A percentile compares a stretch with the other conserved stretches of the same genome.
These are phyloP conservation scores for Kazachstania sp. DNA, from an alignment of 1,139 yeast genomes.

Conservation along the genomic window DNA sequence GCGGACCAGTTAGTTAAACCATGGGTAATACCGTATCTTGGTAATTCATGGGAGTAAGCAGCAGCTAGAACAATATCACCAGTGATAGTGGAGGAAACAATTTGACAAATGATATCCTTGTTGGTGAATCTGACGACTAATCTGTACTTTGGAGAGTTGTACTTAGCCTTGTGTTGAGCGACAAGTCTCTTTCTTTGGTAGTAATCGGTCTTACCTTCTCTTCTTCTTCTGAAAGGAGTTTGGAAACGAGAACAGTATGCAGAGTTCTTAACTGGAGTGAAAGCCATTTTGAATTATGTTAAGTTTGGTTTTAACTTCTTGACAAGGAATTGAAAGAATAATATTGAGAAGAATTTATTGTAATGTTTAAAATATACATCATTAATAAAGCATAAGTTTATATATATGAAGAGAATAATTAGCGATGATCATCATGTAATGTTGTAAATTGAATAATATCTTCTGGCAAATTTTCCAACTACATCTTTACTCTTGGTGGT, in stretches of 20 bases:
- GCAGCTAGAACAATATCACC: conserved; percentile 96
- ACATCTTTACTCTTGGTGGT: too few species aligned
- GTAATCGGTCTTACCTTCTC: conserved; percentile 99
- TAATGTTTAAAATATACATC: background rate
- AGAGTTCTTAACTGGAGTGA: conserved; percentile 65
- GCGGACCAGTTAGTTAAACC: conserved; percentile 99
- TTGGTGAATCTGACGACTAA: conserved; percentile 99
- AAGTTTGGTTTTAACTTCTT: conserved; percentile 4
- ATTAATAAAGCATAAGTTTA: background rate
- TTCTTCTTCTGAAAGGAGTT: conserved; percentile 99
- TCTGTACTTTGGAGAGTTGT: conserved; percentile 99
- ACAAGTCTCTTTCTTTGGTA: conserved; percentile 99
- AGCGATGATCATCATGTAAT: background rate
- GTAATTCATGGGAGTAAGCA: conserved; percentile 98
- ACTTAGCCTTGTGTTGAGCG: conserved; percentile 99
- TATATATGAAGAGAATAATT: background rate
- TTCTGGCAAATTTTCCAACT: too few species aligned
- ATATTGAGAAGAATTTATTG: background rate
- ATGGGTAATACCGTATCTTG: conserved; percentile 94
- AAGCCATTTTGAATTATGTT: conserved; percentile 45
- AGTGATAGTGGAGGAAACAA: conserved; percentile 90
- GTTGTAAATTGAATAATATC: too few species aligned
- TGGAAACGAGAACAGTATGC: conserved; percentile 99
- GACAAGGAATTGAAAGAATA: background rate
- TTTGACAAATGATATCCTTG: conserved; percentile 98